Evolutionary conservation across 139 green algal genomes (phyloP).

Genomic region (Chlorella vulgaris): DNA sequence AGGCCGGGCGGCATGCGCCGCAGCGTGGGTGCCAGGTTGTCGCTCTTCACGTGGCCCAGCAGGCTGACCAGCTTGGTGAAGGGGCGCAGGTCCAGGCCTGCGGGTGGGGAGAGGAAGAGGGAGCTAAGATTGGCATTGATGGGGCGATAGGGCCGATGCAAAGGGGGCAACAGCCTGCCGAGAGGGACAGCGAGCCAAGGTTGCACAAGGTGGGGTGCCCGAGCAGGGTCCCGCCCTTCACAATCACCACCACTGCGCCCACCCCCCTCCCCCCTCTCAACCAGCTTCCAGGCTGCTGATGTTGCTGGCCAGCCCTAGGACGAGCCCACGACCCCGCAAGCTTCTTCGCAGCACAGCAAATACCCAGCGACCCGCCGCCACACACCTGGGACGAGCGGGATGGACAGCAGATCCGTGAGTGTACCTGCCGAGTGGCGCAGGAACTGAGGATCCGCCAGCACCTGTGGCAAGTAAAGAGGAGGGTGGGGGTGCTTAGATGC

Average conservation of each 20-base stretch:
- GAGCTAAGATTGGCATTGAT: background rate
- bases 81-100: conserved; percentile 20
- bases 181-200: too few relatives aligned
- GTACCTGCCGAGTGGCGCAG: background rate
- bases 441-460: conserved; percentile 23
- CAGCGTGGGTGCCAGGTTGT: background rate
- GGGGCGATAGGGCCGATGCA: background rate
- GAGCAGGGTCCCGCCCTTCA: too few relatives aligned
- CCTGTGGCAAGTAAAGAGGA: background rate
- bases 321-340: too few relatives aligned
- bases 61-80: conserved; percentile 19
- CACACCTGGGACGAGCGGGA: conserved; percentile 15
- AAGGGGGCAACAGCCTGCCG: background rate
- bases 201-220: too few relatives aligned
- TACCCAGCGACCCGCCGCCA: background rate
- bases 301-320: too few relatives aligned
- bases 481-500: too few relatives aligned
- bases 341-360: background rate
- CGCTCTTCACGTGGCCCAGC: conserved; percentile 8
- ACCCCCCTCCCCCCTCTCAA: too few relatives aligned
- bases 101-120: background rate
- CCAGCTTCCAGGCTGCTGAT: too few relatives aligned
- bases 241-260: too few relatives aligned
- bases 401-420: conserved; percentile 20
- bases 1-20: conserved; percentile 7